Percentiles rank a stretch among this genome's conserved stretches.
Evolutionary conservation across 495 filamentous ascomycete species (phyloP).

Genomic region (Penicillium parvum): DNA sequence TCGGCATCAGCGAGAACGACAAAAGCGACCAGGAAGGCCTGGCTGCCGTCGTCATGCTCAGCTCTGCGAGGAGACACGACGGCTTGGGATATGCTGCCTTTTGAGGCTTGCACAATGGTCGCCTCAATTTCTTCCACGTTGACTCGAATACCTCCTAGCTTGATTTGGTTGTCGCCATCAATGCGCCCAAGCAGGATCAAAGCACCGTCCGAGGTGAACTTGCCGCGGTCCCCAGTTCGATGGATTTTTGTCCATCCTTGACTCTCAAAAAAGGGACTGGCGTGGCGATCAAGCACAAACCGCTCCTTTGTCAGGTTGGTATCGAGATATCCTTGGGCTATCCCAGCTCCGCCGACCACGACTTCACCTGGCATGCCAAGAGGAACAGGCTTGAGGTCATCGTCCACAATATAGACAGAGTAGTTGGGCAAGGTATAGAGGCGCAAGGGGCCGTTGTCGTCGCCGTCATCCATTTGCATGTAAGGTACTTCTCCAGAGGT

Average conservation of each 20-base stretch:
- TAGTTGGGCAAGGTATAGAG: constrained; percentile 41
- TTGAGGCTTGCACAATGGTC: constrained; percentile 24
- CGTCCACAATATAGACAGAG: constrained; percentile 45
- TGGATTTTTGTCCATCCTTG: constrained; percentile 28
- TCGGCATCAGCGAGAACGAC: constrained; percentile 4
- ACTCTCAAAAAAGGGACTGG: constrained; percentile 10
- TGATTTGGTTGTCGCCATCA: constrained; percentile 45
- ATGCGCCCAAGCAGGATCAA: constrained; percentile 36
- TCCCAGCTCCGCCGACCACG: constrained; percentile 37
- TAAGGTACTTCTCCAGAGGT: constrained; percentile 15
- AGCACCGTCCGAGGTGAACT: constrained; percentile 25
- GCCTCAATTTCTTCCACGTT: constrained; percentile 48
- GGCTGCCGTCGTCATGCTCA: background rate
- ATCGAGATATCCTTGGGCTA: constrained; percentile 40
- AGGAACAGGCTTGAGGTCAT: constrained; percentile 34
- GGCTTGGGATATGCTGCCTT: constrained; percentile 19
- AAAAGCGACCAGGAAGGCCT: constrained; percentile 17
- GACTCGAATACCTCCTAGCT: constrained; percentile 49
- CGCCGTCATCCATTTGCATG: background rate
- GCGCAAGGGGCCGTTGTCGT: background rate
- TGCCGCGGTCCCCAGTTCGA: constrained; percentile 24
- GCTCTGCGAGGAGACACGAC: constrained; percentile 13
- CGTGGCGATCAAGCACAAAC: constrained; percentile 34
- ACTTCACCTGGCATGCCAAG: constrained; percentile 45
- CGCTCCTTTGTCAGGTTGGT: constrained; percentile 26